Evolutionary conservation across 2,329 filamentous ascomycete species (phyloP).

Genomic region (Kalaharituber pfeilii): DNA sequence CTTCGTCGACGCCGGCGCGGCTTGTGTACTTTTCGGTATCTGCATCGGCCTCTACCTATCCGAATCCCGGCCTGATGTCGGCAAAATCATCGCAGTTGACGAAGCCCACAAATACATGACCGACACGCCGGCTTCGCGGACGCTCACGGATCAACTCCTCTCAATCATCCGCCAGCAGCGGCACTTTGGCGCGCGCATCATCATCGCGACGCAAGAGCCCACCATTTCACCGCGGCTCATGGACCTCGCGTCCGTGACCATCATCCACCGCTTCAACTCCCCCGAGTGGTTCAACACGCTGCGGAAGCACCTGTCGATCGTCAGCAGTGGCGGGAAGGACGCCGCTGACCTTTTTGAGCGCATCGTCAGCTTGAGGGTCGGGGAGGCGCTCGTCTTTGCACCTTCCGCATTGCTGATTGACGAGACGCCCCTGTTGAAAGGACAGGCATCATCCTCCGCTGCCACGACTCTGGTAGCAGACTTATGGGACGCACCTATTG

Average conservation of each 20-base stretch:
- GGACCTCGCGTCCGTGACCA: slow-evolving; percentile 49
- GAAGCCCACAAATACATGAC: slow-evolving; percentile 66
- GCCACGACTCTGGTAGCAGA: not conserved
- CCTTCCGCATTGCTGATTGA: slow-evolving; percentile 30
- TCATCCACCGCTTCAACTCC: slow-evolving; percentile 54
- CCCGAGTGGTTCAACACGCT: slow-evolving; percentile 40
- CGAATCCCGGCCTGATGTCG: slow-evolving; percentile 29
- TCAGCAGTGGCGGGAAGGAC: slow-evolving; percentile 13
- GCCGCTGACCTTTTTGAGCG: slow-evolving; percentile 27
- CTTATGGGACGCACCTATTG: too few relatives aligned
- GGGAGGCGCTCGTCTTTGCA: slow-evolving; percentile 35
- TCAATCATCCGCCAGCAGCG: slow-evolving; percentile 52
- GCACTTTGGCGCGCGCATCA: slow-evolving; percentile 45
- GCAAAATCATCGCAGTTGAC: slow-evolving; percentile 51
- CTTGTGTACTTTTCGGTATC: slow-evolving; percentile 56
- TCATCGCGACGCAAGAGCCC: slow-evolving; percentile 63
- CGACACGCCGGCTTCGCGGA: slow-evolving; percentile 35
- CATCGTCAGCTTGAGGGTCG: slow-evolving; percentile 34
- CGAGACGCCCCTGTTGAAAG: not conserved
- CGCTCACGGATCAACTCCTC: slow-evolving; percentile 45
- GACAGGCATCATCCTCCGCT: not conserved
- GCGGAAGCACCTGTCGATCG: slow-evolving; percentile 23
- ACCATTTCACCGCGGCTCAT: slow-evolving; percentile 50
- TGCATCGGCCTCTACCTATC: slow-evolving; percentile 49
- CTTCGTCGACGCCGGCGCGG: slow-evolving; percentile 46